Conservation (phyloP, 2,329 filamentous ascomycete genomes). For the Cladophialophora psammophila region DNA sequence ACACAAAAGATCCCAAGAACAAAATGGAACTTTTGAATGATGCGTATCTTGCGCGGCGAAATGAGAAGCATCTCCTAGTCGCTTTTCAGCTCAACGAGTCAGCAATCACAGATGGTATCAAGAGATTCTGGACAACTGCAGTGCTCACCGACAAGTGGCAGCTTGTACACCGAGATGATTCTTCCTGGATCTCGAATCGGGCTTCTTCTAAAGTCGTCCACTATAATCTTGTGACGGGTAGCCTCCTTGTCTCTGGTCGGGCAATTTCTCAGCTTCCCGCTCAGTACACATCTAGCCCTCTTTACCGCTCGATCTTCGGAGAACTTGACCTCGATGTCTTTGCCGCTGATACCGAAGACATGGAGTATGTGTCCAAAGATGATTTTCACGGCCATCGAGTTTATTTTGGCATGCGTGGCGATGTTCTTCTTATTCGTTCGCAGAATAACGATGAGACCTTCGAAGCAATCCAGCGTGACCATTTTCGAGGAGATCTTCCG, state of each 20-base stretch:
- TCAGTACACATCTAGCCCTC: constrained; percentile 39
- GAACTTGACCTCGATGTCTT: constrained; percentile 44
- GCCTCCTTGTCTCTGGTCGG: constrained; percentile 45
- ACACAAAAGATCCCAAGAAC: not conserved
- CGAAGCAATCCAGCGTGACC: constrained; percentile 46
- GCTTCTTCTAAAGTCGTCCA: constrained; percentile 34
- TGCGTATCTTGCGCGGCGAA: constrained; percentile 10
- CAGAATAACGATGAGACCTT: constrained; percentile 30
- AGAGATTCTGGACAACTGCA: constrained; percentile 32
- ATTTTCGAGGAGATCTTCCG: constrained; percentile 45
- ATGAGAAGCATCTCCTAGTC: constrained; percentile 17
- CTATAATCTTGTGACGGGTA: constrained; percentile 46
- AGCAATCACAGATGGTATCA: constrained; percentile 24
- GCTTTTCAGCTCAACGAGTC: constrained; percentile 41
- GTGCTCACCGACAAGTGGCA: constrained; percentile 35
- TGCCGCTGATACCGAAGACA: constrained; percentile 46
- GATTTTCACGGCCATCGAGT: constrained; percentile 42
- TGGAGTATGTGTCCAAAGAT: constrained; percentile 47
- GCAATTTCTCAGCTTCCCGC: constrained; percentile 44
- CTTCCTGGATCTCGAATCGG: constrained; percentile 24
- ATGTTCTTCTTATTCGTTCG: constrained; percentile 48
- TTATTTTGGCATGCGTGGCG: constrained; percentile 36
- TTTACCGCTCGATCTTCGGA: constrained; percentile 41
- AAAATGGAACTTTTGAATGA: constrained; percentile 31
- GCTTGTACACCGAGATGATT: constrained; percentile 11